Base-by-base conservation (phyloP, 75 land plant species). In the Pinus tabuliformis region DNA sequence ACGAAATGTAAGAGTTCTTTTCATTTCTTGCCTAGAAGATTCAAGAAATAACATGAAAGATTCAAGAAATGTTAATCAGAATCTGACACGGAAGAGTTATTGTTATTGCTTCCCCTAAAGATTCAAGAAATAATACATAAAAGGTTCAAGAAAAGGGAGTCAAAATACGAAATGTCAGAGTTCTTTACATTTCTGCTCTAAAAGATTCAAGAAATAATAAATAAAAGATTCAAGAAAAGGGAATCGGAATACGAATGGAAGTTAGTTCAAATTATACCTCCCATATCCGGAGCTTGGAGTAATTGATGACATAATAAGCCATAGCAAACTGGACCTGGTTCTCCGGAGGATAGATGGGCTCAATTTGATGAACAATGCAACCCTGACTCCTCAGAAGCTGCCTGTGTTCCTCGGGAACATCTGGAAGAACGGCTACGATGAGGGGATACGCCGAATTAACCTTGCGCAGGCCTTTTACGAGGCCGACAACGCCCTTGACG, bases 261-360 rank as follows among this genome's bases (percentile, higher is more conserved):
- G 3, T 11, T 18, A 39, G 37, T 15, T 58, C 2, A 30, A 63
- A 74, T 83, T 74, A 62, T 80, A 86, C 91, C 84, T 77, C 81
- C 88, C 88, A 89, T 21, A 89, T 86, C 30, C 91, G 75, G 76
- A 89, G 91, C 79, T 89, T 89, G 82, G 91, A 89, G 73, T 89
- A 89, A 63, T 89, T 89, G 86, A 89, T 86, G 60, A 83, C 91
- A 22, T 81, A 81, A 58, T 81, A 59, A 11, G 82, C 59, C 79
- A 68, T 70, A 36, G 82, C 78, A 49, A 78, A 87, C n/a, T 52
- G 65, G 64, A 64, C 37, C 11, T 75, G 79, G 77, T 77, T 81
- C 66, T 76, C 68, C 16, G 91, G 82, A 39, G 86, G 88, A 52
- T 77, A 58, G 12, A 89, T 81, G 36, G 84, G 84, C 54, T 85